A percentile compares a stretch with the other conserved stretches of the same genome.
These are phyloP conservation scores for Pseudonitzschia delicatissima DNA, from an alignment of 108 stramenopile genomes.

Conservation along the genomic window DNA sequence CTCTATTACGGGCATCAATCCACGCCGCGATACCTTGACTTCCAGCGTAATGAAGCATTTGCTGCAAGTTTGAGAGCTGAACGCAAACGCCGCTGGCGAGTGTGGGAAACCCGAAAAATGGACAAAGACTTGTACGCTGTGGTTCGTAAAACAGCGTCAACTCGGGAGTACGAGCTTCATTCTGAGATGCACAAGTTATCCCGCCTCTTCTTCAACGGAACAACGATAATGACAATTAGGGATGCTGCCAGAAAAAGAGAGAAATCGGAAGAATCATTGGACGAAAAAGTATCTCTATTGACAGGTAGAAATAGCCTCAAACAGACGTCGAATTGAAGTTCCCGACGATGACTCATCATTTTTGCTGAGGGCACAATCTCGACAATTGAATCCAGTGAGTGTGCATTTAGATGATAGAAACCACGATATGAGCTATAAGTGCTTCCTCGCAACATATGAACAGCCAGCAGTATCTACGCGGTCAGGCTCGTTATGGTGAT, in stretches of 20 bases:
- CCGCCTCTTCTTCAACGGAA: conserved; percentile 65
- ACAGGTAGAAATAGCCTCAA: conserved; percentile 61
- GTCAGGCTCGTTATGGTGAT: conserved; percentile 40
- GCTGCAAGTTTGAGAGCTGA: conserved; percentile 72
- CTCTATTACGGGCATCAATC: conserved; percentile 10
- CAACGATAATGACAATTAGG: conserved; percentile 56
- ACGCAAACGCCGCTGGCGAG: conserved; percentile 56
- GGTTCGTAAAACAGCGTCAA: conserved; percentile 42
- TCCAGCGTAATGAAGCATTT: conserved; percentile 71
- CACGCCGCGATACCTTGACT: conserved; percentile 67
- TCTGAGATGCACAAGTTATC: conserved; percentile 72
- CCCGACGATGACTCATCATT: conserved; percentile 90
- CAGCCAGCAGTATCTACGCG: conserved; percentile 61
- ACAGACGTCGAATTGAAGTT: conserved; percentile 66
- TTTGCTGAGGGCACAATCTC: conserved; percentile 70
- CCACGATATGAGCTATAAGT: conserved; percentile 67
- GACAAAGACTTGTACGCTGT: conserved; percentile 39
- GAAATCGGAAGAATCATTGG: conserved; percentile 7
- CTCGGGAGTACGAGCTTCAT: conserved; percentile 49
- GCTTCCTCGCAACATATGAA: conserved; percentile 80
- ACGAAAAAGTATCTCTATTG: conserved; percentile 33
- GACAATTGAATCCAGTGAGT: conserved; percentile 61
- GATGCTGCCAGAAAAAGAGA: conserved; percentile 41
- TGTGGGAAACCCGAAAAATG: conserved; percentile 46
- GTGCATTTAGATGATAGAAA: conserved; percentile 73